These are phyloP conservation scores for Begonia peltatifolia DNA, from an alignment of 306 rosid species.

Conservation along the genomic window DNA sequence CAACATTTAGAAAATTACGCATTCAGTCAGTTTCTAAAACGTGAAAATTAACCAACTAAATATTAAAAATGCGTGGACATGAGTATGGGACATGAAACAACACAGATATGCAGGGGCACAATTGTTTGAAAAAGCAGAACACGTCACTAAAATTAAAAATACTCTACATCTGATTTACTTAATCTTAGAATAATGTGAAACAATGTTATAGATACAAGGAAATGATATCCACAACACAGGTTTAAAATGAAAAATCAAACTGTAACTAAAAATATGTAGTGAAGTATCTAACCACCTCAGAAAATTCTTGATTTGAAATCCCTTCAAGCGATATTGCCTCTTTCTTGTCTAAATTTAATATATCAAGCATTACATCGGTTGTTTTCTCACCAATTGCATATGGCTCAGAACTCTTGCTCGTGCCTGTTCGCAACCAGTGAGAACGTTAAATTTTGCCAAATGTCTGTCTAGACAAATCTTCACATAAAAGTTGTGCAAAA, in stretches of 20 bases:
- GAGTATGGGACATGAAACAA: too few species aligned
- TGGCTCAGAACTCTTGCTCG: constrained; percentile 51
- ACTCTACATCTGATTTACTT: too few species aligned
- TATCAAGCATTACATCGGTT: constrained; percentile 62
- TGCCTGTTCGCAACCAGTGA: constrained; percentile 41
- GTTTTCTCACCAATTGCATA: constrained; percentile 55
- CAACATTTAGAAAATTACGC: constrained; percentile 1
- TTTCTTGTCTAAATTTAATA: constrained; percentile 67
- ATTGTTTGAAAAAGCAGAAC: neutral
- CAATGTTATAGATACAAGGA: too few species aligned
- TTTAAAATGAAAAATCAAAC: too few species aligned
- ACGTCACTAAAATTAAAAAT: too few species aligned
- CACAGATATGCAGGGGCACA: too few species aligned
- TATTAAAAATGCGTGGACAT: too few species aligned
- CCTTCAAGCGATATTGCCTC: constrained; percentile 60
- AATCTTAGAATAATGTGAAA: too few species aligned
- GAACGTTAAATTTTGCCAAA: constrained; percentile 5
- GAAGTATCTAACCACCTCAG: constrained; percentile 38
- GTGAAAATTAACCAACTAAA: neutral
- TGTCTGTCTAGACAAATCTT: too few species aligned
- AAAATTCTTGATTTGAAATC: constrained; percentile 76
- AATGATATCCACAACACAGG: too few species aligned
- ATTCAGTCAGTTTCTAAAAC: neutral
- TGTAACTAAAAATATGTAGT: too few species aligned
- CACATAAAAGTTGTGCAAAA: neutral